Conservation (phyloP, 495 filamentous ascomycete species). For the Annulohypoxylon bovei region DNA sequence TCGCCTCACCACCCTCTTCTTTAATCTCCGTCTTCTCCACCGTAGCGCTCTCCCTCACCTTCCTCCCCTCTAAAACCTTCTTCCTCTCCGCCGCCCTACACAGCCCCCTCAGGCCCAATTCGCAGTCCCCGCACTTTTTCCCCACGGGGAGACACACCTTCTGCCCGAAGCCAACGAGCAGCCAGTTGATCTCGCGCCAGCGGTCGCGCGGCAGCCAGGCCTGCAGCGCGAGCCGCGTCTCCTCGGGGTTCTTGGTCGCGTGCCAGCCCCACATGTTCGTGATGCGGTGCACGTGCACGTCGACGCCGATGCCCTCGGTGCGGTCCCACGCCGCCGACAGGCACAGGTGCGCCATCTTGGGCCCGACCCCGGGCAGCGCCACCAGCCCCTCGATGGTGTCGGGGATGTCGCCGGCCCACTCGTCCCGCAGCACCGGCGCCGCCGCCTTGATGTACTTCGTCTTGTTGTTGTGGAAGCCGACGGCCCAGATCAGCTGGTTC, state of each 20-base stretch:
- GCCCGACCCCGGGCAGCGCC: constrained; percentile 88
- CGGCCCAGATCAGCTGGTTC: constrained; percentile 81
- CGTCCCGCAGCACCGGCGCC: constrained; percentile 76
- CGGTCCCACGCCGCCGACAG: constrained; percentile 72
- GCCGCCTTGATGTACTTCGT: constrained; percentile 85
- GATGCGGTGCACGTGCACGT: constrained; percentile 83
- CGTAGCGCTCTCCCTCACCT: constrained; percentile 44
- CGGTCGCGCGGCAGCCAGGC: constrained; percentile 84
- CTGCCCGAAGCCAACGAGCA: constrained; percentile 93
- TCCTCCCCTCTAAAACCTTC: constrained; percentile 61
- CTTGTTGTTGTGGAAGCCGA: constrained; percentile 98
- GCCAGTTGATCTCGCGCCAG: constrained; percentile 94
- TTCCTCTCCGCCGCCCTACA: constrained; percentile 76
- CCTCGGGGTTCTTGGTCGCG: constrained; percentile 80
- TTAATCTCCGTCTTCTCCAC: constrained; percentile 37
- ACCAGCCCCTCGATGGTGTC: constrained; percentile 79
- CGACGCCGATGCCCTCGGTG: constrained; percentile 71
- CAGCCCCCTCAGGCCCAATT: constrained; percentile 74
- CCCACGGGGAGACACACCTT: constrained; percentile 83
- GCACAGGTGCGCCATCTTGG: constrained; percentile 97
- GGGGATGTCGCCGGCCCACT: constrained; percentile 81
- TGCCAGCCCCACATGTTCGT: constrained; percentile 98
- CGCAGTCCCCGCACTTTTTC: constrained; percentile 83
- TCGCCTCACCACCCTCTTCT: constrained; percentile 16
- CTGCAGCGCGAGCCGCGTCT: constrained; percentile 80